Evolutionary conservation across 306 rosid genomes (phyloP).

Genomic region (Betula pendula): DNA sequence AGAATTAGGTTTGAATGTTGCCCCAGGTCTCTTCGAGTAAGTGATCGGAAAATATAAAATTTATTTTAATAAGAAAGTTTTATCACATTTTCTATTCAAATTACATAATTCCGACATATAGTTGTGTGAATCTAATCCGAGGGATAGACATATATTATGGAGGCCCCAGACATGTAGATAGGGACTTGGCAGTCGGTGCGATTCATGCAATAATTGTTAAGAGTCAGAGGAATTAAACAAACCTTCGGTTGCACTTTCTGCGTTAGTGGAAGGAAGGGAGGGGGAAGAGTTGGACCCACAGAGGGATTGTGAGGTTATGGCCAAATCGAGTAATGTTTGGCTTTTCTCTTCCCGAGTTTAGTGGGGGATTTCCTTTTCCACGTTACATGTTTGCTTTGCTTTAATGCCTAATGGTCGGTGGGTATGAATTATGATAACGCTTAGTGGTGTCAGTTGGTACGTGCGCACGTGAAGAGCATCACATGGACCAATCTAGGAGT

Average conservation of each 20-base stretch:
- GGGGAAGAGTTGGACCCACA: constrained; percentile 26
- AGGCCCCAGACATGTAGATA: too few relatives aligned
- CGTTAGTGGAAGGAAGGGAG: constrained; percentile 16
- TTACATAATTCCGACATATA: too few relatives aligned
- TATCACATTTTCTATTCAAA: too few relatives aligned
- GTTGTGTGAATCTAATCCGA: too few relatives aligned
- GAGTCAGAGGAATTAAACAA: neutral
- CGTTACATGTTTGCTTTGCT: constrained; percentile 45
- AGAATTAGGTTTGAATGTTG: too few relatives aligned
- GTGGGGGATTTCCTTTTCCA: constrained; percentile 38
- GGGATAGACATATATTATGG: too few relatives aligned
- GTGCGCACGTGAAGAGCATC: constrained; percentile 7
- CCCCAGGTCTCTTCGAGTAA: too few relatives aligned
- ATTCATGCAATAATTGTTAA: too few relatives aligned
- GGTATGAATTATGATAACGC: constrained; percentile 17
- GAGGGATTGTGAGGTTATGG: constrained; percentile 21
- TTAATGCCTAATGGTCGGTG: constrained; percentile 38
- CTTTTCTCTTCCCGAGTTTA: neutral
- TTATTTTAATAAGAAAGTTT: too few relatives aligned
- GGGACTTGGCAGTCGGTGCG: too few relatives aligned
- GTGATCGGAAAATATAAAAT: too few relatives aligned
- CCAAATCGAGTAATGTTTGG: neutral
- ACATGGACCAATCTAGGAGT: neutral
- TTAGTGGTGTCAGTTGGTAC: constrained; percentile 39
- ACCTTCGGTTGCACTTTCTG: constrained; percentile 15